phyloP scores from a whole-genome alignment of 495 filamentous ascomycete species.

The Neurospora sp. region DNA sequence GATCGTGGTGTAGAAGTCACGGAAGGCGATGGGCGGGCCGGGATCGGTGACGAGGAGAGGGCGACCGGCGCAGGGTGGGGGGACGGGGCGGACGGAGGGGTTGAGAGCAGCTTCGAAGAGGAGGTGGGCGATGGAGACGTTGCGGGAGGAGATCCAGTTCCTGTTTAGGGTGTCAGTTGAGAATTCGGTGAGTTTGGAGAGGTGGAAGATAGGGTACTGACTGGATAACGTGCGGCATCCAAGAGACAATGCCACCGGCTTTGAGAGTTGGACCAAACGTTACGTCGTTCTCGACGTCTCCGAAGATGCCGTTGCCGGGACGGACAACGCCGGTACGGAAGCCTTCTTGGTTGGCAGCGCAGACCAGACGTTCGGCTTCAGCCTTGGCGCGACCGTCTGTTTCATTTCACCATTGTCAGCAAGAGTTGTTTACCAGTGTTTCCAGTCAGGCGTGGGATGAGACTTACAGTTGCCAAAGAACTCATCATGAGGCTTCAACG shows the following conservation, averaged over 20 bases:
- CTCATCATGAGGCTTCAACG: slow-evolving; percentile 33
- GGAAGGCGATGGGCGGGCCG: slow-evolving; percentile 23
- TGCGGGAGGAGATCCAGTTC: slow-evolving; percentile 44
- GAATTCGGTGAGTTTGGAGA: neutral
- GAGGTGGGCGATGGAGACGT: slow-evolving; percentile 48
- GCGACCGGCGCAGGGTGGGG: slow-evolving; percentile 31
- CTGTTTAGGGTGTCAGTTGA: neutral
- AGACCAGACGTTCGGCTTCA: slow-evolving; percentile 43
- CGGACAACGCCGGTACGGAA: slow-evolving; percentile 50
- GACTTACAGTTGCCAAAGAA: slow-evolving; percentile 44
- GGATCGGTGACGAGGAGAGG: slow-evolving; percentile 32
- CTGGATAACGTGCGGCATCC: slow-evolving; percentile 40
- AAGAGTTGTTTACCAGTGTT: neutral
- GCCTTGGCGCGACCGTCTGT: slow-evolving; percentile 37
- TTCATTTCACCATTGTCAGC: neutral
- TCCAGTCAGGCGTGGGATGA: slow-evolving; percentile 2
- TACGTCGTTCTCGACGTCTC: slow-evolving; percentile 32
- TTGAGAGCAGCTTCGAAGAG: slow-evolving; percentile 44
- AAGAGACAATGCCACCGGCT: slow-evolving; percentile 23
- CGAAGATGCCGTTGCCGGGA: slow-evolving; percentile 50
- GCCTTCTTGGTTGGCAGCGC: slow-evolving; percentile 30
- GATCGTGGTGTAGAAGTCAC: slow-evolving; percentile 22
- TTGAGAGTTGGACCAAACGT: slow-evolving; percentile 20
- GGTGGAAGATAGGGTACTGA: neutral
- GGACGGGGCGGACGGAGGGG: slow-evolving; percentile 7